Evolutionary conservation across 1,139 yeast genomes (phyloP), one percentile per base, ranked within the genome.

Genomic region (Pichia sp.): DNA sequence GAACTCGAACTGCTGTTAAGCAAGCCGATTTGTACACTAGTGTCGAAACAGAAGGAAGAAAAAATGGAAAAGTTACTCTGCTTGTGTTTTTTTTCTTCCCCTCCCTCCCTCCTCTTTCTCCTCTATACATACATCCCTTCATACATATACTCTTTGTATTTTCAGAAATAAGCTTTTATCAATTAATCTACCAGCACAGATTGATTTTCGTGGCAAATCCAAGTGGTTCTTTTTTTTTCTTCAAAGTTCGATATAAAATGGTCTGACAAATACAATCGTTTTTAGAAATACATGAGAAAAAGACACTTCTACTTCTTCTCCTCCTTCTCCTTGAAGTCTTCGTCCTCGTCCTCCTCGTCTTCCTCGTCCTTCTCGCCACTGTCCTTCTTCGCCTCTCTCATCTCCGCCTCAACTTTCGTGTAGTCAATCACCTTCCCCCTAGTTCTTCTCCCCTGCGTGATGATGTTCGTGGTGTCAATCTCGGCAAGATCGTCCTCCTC

Each of bases 391-490:
- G 80, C 85, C 54, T 74, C 70, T 54, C 80, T 84, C 66, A 89
- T 73, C 66, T 87, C 80, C 61, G 81, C 87, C 32, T 90, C 89
- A n/a, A 95, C 92, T 71, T 88, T 85, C 59, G 82, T 78, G 70
- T 87, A 92, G 71, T 92, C 97, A 64, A 92, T 86, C 38, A 86
- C 87, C 68, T 85, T 87, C 23, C 97, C 96, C 63, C 97, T 82
- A 11, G 97, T 90, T 75, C 98, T 87, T 71, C 96, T 81, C 13
- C 96, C 96, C 31, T 84, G 75, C 30, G 87, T 77, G 60, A 90
- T 88, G 67, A 90, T 90, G 70, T 92, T 92, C 49, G 92, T 75
- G 45, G 86, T 78, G 67, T 90, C 97, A 63, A 92, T 89, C 70
- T 88, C 97, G 16, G 81, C 81, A 64, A 90, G 76, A 63, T 87